Conservation (phyloP, 371 early-diverging fungal genomes). For the Mucor indicus region DNA sequence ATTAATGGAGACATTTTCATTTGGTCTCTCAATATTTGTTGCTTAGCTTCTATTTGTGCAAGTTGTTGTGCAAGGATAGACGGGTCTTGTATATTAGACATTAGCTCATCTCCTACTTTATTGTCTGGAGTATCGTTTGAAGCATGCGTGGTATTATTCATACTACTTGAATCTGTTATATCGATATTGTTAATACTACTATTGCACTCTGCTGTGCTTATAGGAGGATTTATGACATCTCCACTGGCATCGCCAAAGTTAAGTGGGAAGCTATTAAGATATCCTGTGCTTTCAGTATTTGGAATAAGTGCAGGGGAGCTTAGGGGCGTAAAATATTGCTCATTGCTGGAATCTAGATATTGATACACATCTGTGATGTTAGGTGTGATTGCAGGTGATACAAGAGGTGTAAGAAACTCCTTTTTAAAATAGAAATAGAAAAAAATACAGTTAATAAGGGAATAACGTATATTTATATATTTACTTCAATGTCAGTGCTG, state of each 20-base stretch:
- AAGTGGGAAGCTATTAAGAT: neutral
- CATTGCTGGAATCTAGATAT: constrained; percentile 16
- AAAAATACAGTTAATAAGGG: neutral
- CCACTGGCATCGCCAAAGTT: too few relatives aligned
- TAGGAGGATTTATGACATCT: too few relatives aligned
- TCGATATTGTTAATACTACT: too few relatives aligned
- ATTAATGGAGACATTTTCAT: constrained; percentile 2
- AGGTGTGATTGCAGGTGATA: constrained; percentile 64
- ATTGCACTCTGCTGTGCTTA: too few relatives aligned
- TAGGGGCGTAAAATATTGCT: constrained; percentile 54
- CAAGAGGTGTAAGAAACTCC: constrained; percentile 51
- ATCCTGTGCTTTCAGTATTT: neutral
- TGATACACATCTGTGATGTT: constrained; percentile 26
- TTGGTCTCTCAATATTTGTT: constrained; percentile 8
- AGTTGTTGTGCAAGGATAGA: constrained; percentile 7
- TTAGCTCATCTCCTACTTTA: too few relatives aligned
- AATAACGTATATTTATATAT: too few relatives aligned
- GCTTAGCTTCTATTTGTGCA: constrained; percentile 11
- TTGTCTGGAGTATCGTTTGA: too few relatives aligned
- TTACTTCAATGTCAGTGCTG: too few relatives aligned
- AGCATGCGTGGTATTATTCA: too few relatives aligned
- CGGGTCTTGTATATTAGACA: neutral
- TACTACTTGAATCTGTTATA: too few relatives aligned
- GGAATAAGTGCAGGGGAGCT: constrained; percentile 43
- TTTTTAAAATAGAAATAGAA: constrained; percentile 9